Evolutionary conservation across 1,139 yeast species (phyloP), one percentile per base, ranked within the genome.

Genomic region (Tardiomyces depauwii): DNA sequence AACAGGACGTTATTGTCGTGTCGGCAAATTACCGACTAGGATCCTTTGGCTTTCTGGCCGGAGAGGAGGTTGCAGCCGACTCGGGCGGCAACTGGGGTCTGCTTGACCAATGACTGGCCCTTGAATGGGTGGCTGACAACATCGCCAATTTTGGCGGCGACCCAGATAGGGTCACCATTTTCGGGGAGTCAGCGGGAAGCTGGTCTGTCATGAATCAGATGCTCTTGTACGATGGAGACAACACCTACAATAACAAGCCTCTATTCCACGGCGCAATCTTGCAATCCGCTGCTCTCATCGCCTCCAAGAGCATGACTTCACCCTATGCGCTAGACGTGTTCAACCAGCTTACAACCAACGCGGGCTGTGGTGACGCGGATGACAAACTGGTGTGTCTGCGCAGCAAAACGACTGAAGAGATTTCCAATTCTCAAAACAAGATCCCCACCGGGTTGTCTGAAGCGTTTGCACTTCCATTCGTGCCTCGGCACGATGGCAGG

Each of bases 1-100:
- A 54, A 10, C 56, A 59, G 43, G 57, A 61, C 18, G 60, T 66
- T 40, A 56, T 68, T 39, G 64, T 65, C 23, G 68, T 68, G 14
- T 55, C 67, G 4, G 44, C 64, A 45, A 66, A 68, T 53, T 68
- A 68, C 48, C 57, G 72, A 38, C 55, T 67, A 1, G 65, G 65
- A 2, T 52, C 59, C 1, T 55, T 65, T 32, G 72, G 72, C 2
- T 65, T 63, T 48, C 57, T 57, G 33, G 16, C 18, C 16, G 41
- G 32, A 23, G 14, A 30, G 21, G 19, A 36, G 19, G 21, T 36
- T 6, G 11, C n/a, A 5, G 19, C 7, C 19, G 39, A 36, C 13
- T 57, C 53, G 30, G 57, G 59, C 18, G 44, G 47, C 18, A 67
- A 67, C 45, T 59, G 59, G 51, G 70, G 64, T 0, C 45, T 66